A percentile compares a stretch with the other conserved stretches of the same genome.
These are phyloP conservation scores for Amanita subjunquillea DNA, from an alignment of 768 basidiomycete species.

Conservation along the genomic window DNA sequence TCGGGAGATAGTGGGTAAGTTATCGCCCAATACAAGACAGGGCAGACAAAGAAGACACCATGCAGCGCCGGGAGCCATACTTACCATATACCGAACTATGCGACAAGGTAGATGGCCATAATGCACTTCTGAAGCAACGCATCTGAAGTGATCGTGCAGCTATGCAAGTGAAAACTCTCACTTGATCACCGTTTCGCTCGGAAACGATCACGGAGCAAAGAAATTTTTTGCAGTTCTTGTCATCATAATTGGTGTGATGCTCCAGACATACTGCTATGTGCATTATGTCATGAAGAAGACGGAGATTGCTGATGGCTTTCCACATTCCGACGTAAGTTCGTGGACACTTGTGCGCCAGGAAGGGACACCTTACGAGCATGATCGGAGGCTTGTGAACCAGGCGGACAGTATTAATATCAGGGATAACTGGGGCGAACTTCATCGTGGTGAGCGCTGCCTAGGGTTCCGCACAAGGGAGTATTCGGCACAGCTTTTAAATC, in stretches of 20 bases:
- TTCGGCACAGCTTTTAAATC: slow-evolving; percentile 17
- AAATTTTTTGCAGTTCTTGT: not conserved
- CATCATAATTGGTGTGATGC: not conserved
- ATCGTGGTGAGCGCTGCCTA: slow-evolving; percentile 14
- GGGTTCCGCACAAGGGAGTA: slow-evolving; percentile 20
- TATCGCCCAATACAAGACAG: slow-evolving; percentile 1
- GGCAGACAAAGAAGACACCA: not conserved
- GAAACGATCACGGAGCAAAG: slow-evolving; percentile 18
- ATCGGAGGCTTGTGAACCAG: not conserved
- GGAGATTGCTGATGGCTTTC: not conserved
- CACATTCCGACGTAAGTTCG: not conserved
- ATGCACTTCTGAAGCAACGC: slow-evolving; percentile 5
- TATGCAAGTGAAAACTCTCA: slow-evolving; percentile 28
- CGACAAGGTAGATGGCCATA: slow-evolving; percentile 20
- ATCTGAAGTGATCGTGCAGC: slow-evolving; percentile 10
- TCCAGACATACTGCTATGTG: not conserved
- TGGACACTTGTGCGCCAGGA: not conserved
- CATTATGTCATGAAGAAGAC: not conserved
- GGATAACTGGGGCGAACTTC: slow-evolving; percentile 17
- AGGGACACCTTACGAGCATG: not conserved
- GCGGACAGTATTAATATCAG: not conserved
- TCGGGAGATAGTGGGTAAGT: slow-evolving; percentile 28
- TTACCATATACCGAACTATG: slow-evolving; percentile 30
- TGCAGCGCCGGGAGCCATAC: slow-evolving; percentile 23
- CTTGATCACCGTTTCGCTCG: slow-evolving; percentile 24